Evolutionary conservation across 441 rosid species (phyloP).

Genomic region (Corymbia calophylla): DNA sequence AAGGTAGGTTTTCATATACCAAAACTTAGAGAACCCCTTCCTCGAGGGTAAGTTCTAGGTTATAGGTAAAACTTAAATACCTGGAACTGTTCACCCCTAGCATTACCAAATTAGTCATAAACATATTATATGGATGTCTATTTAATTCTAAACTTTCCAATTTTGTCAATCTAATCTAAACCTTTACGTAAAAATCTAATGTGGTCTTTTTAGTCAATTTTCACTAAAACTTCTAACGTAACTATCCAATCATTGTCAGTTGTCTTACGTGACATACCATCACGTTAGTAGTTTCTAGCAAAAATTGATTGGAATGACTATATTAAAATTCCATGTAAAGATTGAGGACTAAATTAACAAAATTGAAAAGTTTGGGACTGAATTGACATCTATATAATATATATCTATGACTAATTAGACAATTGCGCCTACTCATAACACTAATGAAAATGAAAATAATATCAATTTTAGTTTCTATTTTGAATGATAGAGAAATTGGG

Average conservation of each 20-base stretch:
- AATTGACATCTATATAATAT: fast-evolving
- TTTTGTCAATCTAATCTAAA: background rate
- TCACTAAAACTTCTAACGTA: too few species aligned
- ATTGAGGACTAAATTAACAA: too few species aligned
- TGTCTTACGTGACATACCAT: background rate
- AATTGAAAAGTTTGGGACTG: too few species aligned
- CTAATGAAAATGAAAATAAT: background rate
- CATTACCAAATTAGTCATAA: too few species aligned
- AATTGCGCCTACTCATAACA: background rate
- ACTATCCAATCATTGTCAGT: background rate
- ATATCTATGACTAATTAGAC: background rate
- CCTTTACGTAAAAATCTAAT: background rate
- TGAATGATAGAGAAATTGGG: background rate
- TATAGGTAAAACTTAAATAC: too few species aligned
- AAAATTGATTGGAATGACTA: background rate
- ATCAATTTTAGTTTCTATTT: background rate
- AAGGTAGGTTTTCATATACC: too few species aligned
- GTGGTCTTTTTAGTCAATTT: too few species aligned
- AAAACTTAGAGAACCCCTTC: too few species aligned
- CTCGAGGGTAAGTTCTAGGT: too few species aligned
- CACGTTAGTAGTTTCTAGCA: background rate
- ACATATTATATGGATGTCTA: fast-evolving
- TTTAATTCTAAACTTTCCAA: background rate
- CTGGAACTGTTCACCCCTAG: too few species aligned
- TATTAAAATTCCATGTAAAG: background rate